Conservation (phyloP, 345 rosid genomes). For the Eucalyptus brandiana region DNA sequence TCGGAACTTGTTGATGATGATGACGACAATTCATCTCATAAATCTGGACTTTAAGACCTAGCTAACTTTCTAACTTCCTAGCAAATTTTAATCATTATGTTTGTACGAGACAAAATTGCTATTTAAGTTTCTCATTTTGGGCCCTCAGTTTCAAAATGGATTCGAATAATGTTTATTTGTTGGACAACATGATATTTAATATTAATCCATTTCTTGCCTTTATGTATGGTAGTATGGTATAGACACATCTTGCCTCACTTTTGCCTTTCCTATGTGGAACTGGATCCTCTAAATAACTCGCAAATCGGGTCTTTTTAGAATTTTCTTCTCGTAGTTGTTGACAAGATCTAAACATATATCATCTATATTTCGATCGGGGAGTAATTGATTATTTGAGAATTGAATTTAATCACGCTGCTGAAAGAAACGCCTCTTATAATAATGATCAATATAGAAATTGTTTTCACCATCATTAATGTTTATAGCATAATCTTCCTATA, state of each 20-base stretch:
- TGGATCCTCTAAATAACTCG: not conserved
- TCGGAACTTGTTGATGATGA: not conserved
- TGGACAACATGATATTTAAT: not conserved
- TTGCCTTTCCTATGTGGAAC: not conserved
- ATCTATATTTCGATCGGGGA: not conserved
- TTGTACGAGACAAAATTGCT: not conserved
- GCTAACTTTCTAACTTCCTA: not conserved
- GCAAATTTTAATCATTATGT: not conserved
- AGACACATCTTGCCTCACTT: not conserved
- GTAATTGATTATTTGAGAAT: not conserved
- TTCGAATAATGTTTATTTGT: not conserved
- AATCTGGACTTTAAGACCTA: not conserved
- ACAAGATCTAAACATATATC: not conserved
- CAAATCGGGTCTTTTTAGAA: not conserved
- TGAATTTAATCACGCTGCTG: not conserved
- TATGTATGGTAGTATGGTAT: not conserved
- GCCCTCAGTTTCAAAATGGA: not conserved
- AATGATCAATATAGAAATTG: not conserved
- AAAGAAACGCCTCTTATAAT: not conserved
- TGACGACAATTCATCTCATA: not conserved
- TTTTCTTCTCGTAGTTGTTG: not conserved
- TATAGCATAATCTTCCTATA: not conserved
- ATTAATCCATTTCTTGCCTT: not conserved
- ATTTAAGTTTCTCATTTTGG: not conserved
- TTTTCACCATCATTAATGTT: not conserved